Evolutionary conservation across 345 rosid genomes (phyloP).

Genomic region (Sapria himalayana): DNA sequence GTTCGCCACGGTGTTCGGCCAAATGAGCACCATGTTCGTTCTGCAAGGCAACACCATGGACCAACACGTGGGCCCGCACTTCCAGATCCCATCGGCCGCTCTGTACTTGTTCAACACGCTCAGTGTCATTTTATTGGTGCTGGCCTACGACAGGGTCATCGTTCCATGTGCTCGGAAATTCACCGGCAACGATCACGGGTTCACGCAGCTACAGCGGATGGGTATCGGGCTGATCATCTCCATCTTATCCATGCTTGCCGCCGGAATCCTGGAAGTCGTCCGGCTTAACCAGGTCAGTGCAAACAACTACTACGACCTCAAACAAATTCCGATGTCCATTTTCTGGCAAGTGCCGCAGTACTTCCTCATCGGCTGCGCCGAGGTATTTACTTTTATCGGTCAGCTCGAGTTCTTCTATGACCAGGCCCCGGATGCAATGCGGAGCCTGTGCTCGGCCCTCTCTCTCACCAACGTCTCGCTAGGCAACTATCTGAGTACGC

Average conservation of each 20-base stretch:
- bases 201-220: constrained; percentile 87
- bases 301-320: constrained; percentile 35
- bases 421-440: constrained; percentile 94
- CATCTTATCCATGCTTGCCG: constrained; percentile 45
- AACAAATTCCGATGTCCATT: constrained; percentile 44
- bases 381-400: constrained; percentile 69
- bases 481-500: constrained; percentile 66
- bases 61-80: constrained; percentile 58
- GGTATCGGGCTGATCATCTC: constrained; percentile 80
- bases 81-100: constrained; percentile 78
- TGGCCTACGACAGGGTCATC: constrained; percentile 46
- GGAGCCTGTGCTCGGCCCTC: constrained; percentile 73
- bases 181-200: constrained; percentile 64
- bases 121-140: constrained; percentile 83
- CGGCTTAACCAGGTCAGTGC: constrained; percentile 29
- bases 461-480: constrained; percentile 54
- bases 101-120: constrained; percentile 67
- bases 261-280: constrained; percentile 47
- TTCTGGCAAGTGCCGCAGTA: constrained; percentile 97
- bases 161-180: constrained; percentile 40
- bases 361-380: constrained; percentile 68
- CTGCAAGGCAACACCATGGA: constrained; percentile 86
- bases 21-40: constrained; percentile 88
- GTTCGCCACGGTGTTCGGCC: constrained; percentile 61
- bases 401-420: constrained; percentile 82